A percentile compares a stretch with the other conserved stretches of the same genome.
phyloP scores from a whole-genome alignment of 2,329 filamentous ascomycete species.

The Thelonectria blattea region DNA sequence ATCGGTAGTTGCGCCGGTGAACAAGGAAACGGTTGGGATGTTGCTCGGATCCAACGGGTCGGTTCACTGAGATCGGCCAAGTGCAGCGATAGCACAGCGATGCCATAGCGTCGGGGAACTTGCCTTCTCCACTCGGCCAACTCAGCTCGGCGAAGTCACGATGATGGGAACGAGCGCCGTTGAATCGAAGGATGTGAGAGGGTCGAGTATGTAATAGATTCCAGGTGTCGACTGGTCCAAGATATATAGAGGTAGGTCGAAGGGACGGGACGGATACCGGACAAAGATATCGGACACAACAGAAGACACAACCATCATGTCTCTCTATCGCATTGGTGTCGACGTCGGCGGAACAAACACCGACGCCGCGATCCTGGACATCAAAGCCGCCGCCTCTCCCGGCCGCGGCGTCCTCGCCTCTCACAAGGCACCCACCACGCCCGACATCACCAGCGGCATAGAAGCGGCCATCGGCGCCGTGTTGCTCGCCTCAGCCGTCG shows the following conservation, averaged over 20 bases:
- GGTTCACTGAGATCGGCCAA: slow-evolving; percentile 15
- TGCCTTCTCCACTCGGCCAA: slow-evolving; percentile 15
- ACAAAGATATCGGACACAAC: too few relatives aligned
- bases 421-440: slow-evolving; percentile 56
- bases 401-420: slow-evolving; percentile 52
- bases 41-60: too few relatives aligned
- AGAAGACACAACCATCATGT: slow-evolving; percentile 33
- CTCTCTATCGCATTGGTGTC: slow-evolving; percentile 52
- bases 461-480: slow-evolving; percentile 52
- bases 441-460: slow-evolving; percentile 58
- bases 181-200: neutral
- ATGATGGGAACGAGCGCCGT: too few relatives aligned
- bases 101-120: slow-evolving; percentile 5
- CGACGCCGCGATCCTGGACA: slow-evolving; percentile 53
- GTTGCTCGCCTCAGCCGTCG: slow-evolving; percentile 45
- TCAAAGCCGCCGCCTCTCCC: slow-evolving; percentile 42
- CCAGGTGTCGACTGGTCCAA: neutral
- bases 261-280: too few relatives aligned
- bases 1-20: neutral
- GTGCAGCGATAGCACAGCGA: neutral
- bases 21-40: too few relatives aligned
- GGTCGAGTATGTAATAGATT: neutral
- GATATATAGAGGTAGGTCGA: neutral
- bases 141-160: neutral
- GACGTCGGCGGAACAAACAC: slow-evolving; percentile 51